A percentile compares a stretch with the other conserved stretches of the same genome.
phyloP scores from a whole-genome alignment of 768 basidiomycete species.

The Russula virescens region DNA sequence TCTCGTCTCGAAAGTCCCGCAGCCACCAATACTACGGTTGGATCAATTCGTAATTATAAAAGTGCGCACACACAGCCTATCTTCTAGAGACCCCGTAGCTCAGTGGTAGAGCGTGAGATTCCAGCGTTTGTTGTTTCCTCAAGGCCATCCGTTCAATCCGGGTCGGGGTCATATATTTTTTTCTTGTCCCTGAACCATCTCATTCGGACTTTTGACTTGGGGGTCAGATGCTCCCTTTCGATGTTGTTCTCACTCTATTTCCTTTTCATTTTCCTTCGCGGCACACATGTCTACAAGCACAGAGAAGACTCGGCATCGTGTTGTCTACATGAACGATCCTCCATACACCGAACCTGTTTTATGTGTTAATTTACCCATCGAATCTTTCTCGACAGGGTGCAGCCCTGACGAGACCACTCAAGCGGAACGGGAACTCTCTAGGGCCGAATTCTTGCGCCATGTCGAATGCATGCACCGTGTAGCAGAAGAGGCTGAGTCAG shows the following conservation, averaged over 20 bases:
- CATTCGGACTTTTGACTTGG: too few relatives aligned
- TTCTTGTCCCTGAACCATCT: too few relatives aligned
- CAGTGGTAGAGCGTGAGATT: conserved; percentile 28
- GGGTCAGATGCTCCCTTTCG: too few relatives aligned
- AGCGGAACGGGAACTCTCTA: not conserved
- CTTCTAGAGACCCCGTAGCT: conserved; percentile 21
- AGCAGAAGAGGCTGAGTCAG: not conserved
- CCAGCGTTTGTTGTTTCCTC: conserved; percentile 20
- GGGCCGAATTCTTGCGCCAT: not conserved
- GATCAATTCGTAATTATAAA: too few relatives aligned
- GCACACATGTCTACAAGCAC: too few relatives aligned
- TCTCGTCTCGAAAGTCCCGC: too few relatives aligned
- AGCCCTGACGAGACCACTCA: not conserved
- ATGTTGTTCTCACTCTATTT: too few relatives aligned
- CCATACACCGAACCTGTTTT: conserved; percentile 2
- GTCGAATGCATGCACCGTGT: not conserved
- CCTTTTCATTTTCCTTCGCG: not conserved
- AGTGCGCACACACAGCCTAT: not conserved
- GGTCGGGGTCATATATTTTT: conserved; percentile 22
- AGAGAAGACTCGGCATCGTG: not conserved
- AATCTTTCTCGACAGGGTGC: not conserved
- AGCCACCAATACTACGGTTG: too few relatives aligned
- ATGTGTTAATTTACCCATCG: not conserved
- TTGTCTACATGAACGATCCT: not conserved
- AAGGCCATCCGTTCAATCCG: conserved; percentile 28